phyloP scores from a whole-genome alignment of 441 rosid genomes.

The Macaranga tanarius region DNA sequence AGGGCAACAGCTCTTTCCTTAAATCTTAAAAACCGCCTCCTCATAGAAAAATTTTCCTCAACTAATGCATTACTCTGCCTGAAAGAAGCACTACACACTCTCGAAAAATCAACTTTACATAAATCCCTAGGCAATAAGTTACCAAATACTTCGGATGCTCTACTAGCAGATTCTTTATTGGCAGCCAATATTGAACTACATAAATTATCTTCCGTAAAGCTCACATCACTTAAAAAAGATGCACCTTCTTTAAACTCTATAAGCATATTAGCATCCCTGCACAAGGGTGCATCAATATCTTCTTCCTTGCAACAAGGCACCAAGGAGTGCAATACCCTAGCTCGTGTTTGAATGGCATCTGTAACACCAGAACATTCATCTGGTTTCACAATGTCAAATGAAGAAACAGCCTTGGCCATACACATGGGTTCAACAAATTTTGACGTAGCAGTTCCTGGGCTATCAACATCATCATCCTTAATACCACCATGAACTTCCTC shows the following conservation, averaged over 20 bases:
- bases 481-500: conserved; percentile 37
- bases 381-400: conserved; percentile 31
- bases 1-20: conserved; percentile 81
- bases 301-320: conserved; percentile 29
- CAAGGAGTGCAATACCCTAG: conserved; percentile 17
- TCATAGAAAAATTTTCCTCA: conserved; percentile 47
- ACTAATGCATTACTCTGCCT: conserved; percentile 39
- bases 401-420: conserved; percentile 26
- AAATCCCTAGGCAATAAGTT: conserved; percentile 51
- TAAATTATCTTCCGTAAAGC: conserved; percentile 35
- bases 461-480: conserved; percentile 62
- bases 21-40: conserved; percentile 49
- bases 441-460: conserved; percentile 73
- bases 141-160: conserved; percentile 55
- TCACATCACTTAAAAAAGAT: conserved; percentile 24
- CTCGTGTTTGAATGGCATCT: conserved; percentile 26
- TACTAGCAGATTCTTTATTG: conserved; percentile 64
- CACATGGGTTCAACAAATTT: conserved; percentile 44
- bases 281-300: conserved; percentile 24
- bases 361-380: conserved; percentile 34
- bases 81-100: conserved; percentile 28
- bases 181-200: conserved; percentile 46
- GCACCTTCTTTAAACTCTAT: conserved; percentile 25
- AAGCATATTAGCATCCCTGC: conserved; percentile 29
- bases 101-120: conserved; percentile 33